These are phyloP conservation scores for Cryoendolithus antarcticus DNA, from an alignment of 2,329 filamentous ascomycete genomes.

Conservation along the genomic window DNA sequence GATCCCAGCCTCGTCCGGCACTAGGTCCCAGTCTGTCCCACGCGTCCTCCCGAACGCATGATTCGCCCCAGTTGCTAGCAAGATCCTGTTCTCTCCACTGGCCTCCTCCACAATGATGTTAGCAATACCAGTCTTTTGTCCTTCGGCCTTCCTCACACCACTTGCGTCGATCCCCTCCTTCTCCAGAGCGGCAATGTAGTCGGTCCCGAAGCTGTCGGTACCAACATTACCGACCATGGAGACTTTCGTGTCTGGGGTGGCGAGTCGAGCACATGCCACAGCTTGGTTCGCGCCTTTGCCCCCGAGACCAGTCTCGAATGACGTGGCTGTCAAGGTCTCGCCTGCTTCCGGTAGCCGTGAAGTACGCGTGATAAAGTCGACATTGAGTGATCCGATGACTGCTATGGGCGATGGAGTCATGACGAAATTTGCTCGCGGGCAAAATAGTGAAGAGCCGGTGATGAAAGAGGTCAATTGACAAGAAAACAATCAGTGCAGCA, in stretches of 20 bases:
- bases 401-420: slow-evolving; percentile 42
- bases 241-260: slow-evolving; percentile 26
- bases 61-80: slow-evolving; percentile 38
- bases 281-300: slow-evolving; percentile 95
- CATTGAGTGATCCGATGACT: slow-evolving; percentile 86
- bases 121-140: slow-evolving; percentile 35
- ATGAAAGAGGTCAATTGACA: too few species aligned
- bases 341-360: slow-evolving; percentile 70
- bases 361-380: slow-evolving; percentile 82
- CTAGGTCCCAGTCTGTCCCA: slow-evolving; percentile 22
- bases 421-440: too few species aligned
- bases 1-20: slow-evolving; percentile 29
- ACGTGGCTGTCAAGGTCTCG: slow-evolving; percentile 72
- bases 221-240: slow-evolving; percentile 40
- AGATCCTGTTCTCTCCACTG: slow-evolving; percentile 37
- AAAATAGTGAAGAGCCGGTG: too few species aligned
- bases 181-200: slow-evolving; percentile 29
- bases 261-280: slow-evolving; percentile 35
- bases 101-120: slow-evolving; percentile 38
- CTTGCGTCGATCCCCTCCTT: slow-evolving; percentile 32
- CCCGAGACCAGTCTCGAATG: slow-evolving; percentile 69
- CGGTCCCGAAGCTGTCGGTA: slow-evolving; percentile 30
- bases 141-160: slow-evolving; percentile 27
- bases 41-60: slow-evolving; percentile 22
- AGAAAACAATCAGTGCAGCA: too few species aligned